Evolutionary conservation across 2,329 filamentous ascomycete genomes (phyloP), one percentile per base, ranked within the genome.

Genomic region (Alternaria consortialis): DNA sequence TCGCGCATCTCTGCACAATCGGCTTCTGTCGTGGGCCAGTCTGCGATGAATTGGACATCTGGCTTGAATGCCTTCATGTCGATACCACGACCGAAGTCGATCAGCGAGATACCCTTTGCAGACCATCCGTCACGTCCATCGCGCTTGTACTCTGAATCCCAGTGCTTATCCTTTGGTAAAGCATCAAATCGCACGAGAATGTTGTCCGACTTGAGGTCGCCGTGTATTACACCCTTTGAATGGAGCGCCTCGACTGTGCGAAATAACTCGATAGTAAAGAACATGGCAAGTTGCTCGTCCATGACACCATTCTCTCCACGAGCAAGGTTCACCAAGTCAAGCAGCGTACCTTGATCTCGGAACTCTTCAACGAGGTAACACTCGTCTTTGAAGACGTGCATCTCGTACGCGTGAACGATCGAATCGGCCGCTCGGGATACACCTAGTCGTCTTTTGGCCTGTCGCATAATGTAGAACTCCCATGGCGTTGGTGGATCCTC

Each of bases 1-100:
- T 99, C 94, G 47, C 94, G 90, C 87, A 98, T 97, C 83, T 99
- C 95, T 17, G 92, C 90, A 79, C 95, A 99, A 80, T 99, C 95
- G 53, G 93, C 90, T 25, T 91, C 86, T 15, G 87, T 88, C 0
- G 92, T 93, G 79, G 95, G 91, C 95, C 95, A 99, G 80, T 99
- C 95, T 0, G 94, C 95, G 61, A 98, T 88, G 83, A 99, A 99
- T 67, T 90, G 89, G 11, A 94, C 92, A 42, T 90, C 86, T 0
- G 89, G 84, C 3, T 81, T 80, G 82, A 98, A 99, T 3, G 87
- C 89, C 59, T 88, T 89, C 92, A 97, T 96, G 80, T 99, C 95
- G 77, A 99, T 96, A 51, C 88, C 92, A 1, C 95, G 89, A 1
- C 95, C 95, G 75, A 99, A 97, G 80, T 99, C 95, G 71, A 99